Percentiles rank a stretch among this genome's conserved stretches.
These are phyloP conservation scores for Phascolomyces articulosus DNA, from an alignment of 371 early-diverging fungal species.

Conservation along the genomic window DNA sequence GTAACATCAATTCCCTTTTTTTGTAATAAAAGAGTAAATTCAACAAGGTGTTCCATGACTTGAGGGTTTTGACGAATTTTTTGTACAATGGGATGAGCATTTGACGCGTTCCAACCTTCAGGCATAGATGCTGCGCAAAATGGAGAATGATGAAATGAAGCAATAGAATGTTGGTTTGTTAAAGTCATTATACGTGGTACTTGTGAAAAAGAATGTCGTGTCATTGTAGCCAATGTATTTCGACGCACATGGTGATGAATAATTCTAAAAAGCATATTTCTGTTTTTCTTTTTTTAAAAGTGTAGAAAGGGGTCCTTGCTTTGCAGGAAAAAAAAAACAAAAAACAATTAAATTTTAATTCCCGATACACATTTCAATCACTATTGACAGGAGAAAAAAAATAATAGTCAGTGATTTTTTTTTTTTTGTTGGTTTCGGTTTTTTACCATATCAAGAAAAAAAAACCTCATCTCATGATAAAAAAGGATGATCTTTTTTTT, in stretches of 20 bases:
- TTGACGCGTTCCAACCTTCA: not conserved
- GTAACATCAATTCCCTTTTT: conserved; percentile 35
- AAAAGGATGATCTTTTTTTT: too few species aligned
- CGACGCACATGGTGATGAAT: not conserved
- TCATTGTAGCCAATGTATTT: not conserved
- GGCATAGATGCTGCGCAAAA: not conserved
- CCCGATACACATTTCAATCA: too few species aligned
- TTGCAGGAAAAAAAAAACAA: too few species aligned
- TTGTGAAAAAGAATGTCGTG: not conserved
- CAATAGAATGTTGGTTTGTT: not conserved
- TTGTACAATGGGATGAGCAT: conserved; percentile 37
- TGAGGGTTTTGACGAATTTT: conserved; percentile 38
- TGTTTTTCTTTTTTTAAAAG: too few species aligned
- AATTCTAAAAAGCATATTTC: not conserved
- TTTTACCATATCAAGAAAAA: too few species aligned
- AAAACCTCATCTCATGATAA: too few species aligned
- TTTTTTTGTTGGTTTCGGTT: too few species aligned
- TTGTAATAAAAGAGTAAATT: conserved; percentile 37
- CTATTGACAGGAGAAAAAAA: too few species aligned
- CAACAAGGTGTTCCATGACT: conserved; percentile 38
- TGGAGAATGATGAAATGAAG: not conserved
- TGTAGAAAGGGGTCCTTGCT: too few species aligned
- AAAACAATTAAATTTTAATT: too few species aligned
- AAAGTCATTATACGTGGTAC: not conserved
- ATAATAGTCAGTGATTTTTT: too few species aligned